Evolutionary conservation across 441 rosid genomes (phyloP), one percentile per base, ranked within the genome.

Genomic region (Populus hybrid): DNA sequence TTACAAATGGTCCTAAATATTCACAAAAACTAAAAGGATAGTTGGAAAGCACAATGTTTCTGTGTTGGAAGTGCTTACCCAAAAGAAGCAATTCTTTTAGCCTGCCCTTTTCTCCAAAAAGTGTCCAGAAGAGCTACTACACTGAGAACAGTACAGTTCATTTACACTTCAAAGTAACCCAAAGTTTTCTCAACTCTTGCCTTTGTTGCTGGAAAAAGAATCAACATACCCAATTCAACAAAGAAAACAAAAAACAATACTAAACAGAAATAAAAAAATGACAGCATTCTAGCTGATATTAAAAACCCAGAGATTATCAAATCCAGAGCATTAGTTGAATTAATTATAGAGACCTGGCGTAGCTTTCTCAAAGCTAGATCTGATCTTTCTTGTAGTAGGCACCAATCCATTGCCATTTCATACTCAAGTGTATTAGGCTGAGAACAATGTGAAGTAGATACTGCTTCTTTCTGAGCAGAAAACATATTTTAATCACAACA

Each of bases 331-430:
- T 16, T 14, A 77, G 78, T 50, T 26, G 38, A 5, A 66, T 32
- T 24, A 71, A 64, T 75, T 23, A 71, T 23, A 63, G 16, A 76
- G n/a, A 93, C 98, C 98, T 86, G 81, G 38, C 74, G 76, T 40
- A 91, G 70, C 4, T 23, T 75, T 78, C 79, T 81, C 90, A 84
- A 80, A 34, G 82, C 76, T 10, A 46, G 67, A 36, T 88, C 84
- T 8, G 73, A 73, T 84, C 85, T 90, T 75, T 90, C 89, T 80
- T 82, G 88, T 53, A 75, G 85, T 75, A 91, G 78, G 73, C 87
- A 81, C 98, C 99, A 94, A 10, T 91, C 98, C 88, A 90, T 69
- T 34, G 97, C 97, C 98, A 94, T 85, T 57, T 92, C 97, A 85
- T 84, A 91, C 84, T 90, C 98, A 72, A 94, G 73, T 18, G 91